phyloP scores from a whole-genome alignment of 768 basidiomycete species.

The Imleria badia region DNA sequence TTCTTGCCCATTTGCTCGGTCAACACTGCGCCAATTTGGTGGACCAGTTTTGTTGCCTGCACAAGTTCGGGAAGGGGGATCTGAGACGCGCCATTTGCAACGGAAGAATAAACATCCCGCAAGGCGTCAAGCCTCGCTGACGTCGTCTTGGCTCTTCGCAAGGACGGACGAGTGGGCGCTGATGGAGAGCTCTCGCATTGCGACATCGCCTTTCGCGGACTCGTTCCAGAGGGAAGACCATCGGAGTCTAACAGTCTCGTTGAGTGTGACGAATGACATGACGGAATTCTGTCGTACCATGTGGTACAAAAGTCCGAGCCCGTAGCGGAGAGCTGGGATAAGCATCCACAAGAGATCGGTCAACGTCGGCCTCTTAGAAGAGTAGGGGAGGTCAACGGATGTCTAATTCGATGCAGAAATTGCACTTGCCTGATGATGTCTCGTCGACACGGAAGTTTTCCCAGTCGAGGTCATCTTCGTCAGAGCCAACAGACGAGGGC shows the following conservation, averaged over 20 bases:
- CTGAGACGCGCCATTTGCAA: slow-evolving; percentile 47
- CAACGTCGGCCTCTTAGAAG: slow-evolving; percentile 22
- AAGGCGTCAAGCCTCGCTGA: slow-evolving; percentile 45
- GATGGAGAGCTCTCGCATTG: slow-evolving; percentile 9
- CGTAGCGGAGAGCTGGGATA: slow-evolving; percentile 8
- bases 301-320: neutral
- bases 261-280: neutral
- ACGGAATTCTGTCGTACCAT: slow-evolving; percentile 7
- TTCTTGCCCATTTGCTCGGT: slow-evolving; percentile 46
- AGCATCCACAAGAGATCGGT: slow-evolving; percentile 17
- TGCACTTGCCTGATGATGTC: slow-evolving; percentile 22
- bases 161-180: slow-evolving; percentile 12
- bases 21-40: slow-evolving; percentile 46
- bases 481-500: slow-evolving; percentile 8
- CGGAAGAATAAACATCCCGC: slow-evolving; percentile 42
- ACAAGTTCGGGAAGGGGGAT: slow-evolving; percentile 49
- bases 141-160: slow-evolving; percentile 40
- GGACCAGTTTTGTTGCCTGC: slow-evolving; percentile 44
- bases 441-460: slow-evolving; percentile 24
- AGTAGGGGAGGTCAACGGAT: neutral
- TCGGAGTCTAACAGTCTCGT: neutral
- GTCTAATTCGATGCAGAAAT: neutral
- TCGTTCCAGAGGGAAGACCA: neutral
- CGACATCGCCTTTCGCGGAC: slow-evolving; percentile 5
- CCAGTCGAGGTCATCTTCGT: slow-evolving; percentile 33